These are phyloP conservation scores for Dryas integrifolia DNA, from an alignment of 331 rosid genomes.

Conservation along the genomic window DNA sequence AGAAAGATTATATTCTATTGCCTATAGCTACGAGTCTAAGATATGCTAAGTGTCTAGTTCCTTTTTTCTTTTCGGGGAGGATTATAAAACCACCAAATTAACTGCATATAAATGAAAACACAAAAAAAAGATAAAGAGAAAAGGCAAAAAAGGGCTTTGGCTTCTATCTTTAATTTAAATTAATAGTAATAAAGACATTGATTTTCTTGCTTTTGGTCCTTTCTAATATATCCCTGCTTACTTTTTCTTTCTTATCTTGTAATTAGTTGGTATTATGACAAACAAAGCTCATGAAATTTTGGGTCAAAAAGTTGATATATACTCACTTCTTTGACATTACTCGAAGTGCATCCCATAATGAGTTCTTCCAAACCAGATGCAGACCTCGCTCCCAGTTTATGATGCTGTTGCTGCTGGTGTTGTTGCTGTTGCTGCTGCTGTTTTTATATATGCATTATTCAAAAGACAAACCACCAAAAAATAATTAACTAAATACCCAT, in stretches of 20 bases:
- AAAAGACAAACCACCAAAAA: constrained; percentile 26
- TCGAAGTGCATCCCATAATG: constrained; percentile 96
- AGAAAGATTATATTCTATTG: constrained; percentile 27
- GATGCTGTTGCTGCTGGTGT: constrained; percentile 65
- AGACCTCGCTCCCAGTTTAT: constrained; percentile 79
- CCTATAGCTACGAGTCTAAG: constrained; percentile 14
- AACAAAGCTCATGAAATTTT: constrained; percentile 51
- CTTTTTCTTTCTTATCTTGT: constrained; percentile 31
- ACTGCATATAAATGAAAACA: constrained; percentile 23
- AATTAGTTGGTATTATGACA: constrained; percentile 33
- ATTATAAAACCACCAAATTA: constrained; percentile 26
- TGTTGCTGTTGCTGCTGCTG: constrained; percentile 30
- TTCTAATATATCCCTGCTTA: constrained; percentile 9
- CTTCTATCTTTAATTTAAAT: constrained; percentile 56
- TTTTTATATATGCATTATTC: constrained; percentile 1
- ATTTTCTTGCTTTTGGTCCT: constrained; percentile 25
- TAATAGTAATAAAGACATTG: constrained; percentile 31
- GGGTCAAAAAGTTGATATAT: constrained; percentile 50
- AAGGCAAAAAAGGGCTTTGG: constrained; percentile 22
- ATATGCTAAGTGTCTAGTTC: constrained; percentile 22
- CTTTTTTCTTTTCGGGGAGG: background rate
- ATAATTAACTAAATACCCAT: constrained; percentile 12
- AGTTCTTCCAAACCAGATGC: constrained; percentile 97
- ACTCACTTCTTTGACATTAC: constrained; percentile 80
- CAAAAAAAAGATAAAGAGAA: constrained; percentile 40